Evolutionary conservation across 352 stramenopile species (phyloP), one percentile per base, ranked within the genome.

Genomic region (Phytophthora sojae): DNA sequence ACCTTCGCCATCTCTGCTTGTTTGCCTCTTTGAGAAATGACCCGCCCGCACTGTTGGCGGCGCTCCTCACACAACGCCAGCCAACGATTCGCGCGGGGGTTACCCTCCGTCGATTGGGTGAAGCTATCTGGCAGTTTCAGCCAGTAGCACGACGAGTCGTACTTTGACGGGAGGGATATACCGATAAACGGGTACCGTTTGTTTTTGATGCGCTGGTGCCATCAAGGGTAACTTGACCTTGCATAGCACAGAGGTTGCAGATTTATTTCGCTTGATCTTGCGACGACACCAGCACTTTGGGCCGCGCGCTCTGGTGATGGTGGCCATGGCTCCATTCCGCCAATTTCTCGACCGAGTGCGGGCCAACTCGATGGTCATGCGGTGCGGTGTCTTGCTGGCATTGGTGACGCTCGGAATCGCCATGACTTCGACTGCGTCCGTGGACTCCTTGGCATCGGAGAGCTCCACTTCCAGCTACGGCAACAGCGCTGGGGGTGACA

Each of bases 1-100:
- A 60, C 73, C 82, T 93, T 93, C 50, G 88, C 86, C 86, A 95
- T 95, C 79, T 78, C 67, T 68, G 47, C 54, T 59, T 69, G 66
- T 91, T 85, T 77, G 82, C 77, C 83, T 82, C 79, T 83, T 93
- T 76, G 72, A 75, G 74, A 80, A 81, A 76, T 78, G 70, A 70
- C 17, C 6, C 19, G 21, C 6, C 19, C 25, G 2, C 4, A 2
- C 12, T 54, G 47, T 19, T 14, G 14, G 26, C 54, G 17, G 42
- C 12, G 30, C n/a, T 11, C 17, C 19, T 17, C 37, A 15, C 12
- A 14, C 17, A 25, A 29, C 47, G 57, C 49, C 61, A 75, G 73
- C 76, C 73, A 83, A 83, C 57, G 66, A 68, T 75, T 81, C 45
- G 64, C 29, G 29, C 29, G 29, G 29, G 6, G 4, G 29, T 7